Evolutionary conservation across 2,329 filamentous ascomycete species (phyloP).

Genomic region (Leptographium wingfieldii): DNA sequence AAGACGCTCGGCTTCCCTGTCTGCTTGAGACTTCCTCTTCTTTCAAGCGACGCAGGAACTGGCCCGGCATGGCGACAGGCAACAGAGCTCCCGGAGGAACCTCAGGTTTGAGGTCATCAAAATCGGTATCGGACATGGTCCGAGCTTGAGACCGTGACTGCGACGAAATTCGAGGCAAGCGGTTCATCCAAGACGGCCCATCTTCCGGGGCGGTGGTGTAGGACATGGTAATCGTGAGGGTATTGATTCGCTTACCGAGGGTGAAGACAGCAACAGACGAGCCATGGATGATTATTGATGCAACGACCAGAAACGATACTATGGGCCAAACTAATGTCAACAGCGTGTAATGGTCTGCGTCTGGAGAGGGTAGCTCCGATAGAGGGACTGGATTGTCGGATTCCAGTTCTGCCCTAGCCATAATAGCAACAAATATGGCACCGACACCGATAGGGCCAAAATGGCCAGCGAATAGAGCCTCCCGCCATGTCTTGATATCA

Average conservation of each 20-base stretch:
- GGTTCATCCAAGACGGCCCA: conserved; percentile 87
- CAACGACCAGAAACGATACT: conserved; percentile 82
- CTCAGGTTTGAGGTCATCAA: conserved; percentile 47
- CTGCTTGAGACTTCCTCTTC: conserved; percentile 54
- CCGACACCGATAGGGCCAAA: conserved; percentile 97
- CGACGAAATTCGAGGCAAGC: conserved; percentile 60
- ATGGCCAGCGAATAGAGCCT: conserved; percentile 91
- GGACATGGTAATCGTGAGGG: conserved; percentile 85
- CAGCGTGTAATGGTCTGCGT: conserved; percentile 49
- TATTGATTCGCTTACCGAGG: conserved; percentile 95
- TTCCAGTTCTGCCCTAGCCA: conserved; percentile 86
- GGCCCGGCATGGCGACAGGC: conserved; percentile 57
- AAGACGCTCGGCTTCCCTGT: conserved; percentile 45
- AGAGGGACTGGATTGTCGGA: conserved; percentile 63
- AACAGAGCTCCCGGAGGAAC: conserved; percentile 60
- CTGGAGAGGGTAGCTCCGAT: conserved; percentile 41
- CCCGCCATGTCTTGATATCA: conserved; percentile 95
- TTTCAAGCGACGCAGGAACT: conserved; percentile 71
- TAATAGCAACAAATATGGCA: conserved; percentile 87
- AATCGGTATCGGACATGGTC: conserved; percentile 69
- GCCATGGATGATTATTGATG: conserved; percentile 89
- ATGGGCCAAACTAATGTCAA: conserved; percentile 92
- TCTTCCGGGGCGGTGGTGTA: conserved; percentile 87
- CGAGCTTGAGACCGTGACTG: conserved; percentile 70
- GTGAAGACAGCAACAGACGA: conserved; percentile 98